Conservation (phyloP, 192 early-diverging fungal genomes). For the Glomus cerebriforme region DNA sequence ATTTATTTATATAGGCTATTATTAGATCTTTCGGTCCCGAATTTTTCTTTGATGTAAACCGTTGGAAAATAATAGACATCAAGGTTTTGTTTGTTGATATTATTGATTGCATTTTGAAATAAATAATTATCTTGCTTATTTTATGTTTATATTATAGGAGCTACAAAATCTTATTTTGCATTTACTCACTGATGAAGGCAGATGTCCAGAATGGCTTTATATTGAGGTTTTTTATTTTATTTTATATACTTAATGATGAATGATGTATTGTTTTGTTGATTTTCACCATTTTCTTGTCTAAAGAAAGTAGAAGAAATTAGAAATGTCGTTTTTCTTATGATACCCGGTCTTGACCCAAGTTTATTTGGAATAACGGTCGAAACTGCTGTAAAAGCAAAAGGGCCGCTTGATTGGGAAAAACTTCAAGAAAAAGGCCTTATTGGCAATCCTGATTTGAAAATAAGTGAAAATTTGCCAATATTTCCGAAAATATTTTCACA, state of each 20-base stretch:
- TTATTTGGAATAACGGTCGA: neutral
- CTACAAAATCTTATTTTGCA: neutral
- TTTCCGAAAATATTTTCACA: neutral
- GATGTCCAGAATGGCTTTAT: neutral
- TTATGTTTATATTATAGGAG: neutral
- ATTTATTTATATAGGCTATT: neutral
- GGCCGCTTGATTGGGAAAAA: neutral
- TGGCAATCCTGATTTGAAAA: neutral
- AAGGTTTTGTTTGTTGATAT: neutral
- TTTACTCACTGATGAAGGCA: neutral
- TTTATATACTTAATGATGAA: neutral
- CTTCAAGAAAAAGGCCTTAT: neutral
- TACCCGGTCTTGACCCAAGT: neutral
- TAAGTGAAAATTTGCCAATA: neutral
- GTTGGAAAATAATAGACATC: conserved; percentile 1
- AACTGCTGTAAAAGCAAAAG: neutral
- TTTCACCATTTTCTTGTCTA: neutral
- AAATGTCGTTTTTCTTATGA: conserved; percentile 2
- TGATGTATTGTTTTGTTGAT: neutral
- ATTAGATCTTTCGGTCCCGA: neutral
- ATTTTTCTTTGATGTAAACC: conserved; percentile 1
- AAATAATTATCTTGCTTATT: neutral
- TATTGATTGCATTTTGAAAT: neutral
- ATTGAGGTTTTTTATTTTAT: neutral
- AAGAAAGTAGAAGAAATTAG: neutral